Conservation (phyloP, 1,284 basidiomycete genomes). For the Psilocybe mexicana region DNA sequence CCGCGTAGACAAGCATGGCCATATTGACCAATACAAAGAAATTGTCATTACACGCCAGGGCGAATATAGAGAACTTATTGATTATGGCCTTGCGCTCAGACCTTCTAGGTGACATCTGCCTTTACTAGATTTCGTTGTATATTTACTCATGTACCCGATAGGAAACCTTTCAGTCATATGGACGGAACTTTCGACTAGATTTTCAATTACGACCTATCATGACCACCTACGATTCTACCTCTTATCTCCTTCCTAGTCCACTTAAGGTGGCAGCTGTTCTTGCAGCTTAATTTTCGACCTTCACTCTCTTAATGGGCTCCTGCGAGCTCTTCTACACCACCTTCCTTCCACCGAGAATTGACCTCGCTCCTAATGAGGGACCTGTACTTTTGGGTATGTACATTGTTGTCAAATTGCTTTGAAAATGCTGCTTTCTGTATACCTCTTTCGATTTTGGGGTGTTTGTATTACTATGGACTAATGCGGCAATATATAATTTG, state of each 20-base stretch:
- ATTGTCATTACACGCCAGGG: constrained; percentile 39
- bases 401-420: constrained; percentile 1
- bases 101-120: constrained; percentile 30
- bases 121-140: background rate
- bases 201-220: constrained; percentile 1
- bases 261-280: constrained; percentile 19
- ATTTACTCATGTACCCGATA: constrained; percentile 12
- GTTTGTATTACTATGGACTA: constrained; percentile 19
- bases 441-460: constrained; percentile 11
- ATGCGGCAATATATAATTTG: constrained; percentile 18
- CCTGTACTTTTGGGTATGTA: constrained; percentile 4
- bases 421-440: constrained; percentile 12
- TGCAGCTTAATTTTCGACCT: constrained; percentile 9
- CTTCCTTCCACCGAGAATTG: constrained; percentile 16
- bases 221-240: background rate
- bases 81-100: constrained; percentile 35
- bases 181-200: constrained; percentile 30
- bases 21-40: constrained; percentile 33
- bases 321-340: constrained; percentile 1
- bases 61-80: constrained; percentile 29
- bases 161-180: constrained; percentile 34
- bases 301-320: constrained; percentile 10
- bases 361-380: constrained; percentile 23
- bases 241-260: constrained; percentile 11
- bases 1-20: constrained; percentile 35